These are phyloP conservation scores for Daedaleopsis nitida DNA, from an alignment of 768 basidiomycete species.

Conservation along the genomic window DNA sequence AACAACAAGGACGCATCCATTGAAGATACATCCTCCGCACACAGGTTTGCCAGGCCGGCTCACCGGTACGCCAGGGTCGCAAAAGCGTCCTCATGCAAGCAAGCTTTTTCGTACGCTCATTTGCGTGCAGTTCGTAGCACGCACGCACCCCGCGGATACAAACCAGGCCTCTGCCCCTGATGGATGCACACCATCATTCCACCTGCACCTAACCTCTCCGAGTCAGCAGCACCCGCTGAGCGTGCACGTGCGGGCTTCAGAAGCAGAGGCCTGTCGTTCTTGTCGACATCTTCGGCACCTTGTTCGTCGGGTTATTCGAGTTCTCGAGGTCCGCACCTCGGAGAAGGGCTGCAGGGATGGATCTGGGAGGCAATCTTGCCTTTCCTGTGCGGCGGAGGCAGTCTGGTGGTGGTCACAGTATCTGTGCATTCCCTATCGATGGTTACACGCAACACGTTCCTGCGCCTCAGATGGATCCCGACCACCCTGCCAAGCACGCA, in stretches of 20 bases:
- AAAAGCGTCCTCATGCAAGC: too few relatives aligned
- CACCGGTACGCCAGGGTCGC: too few relatives aligned
- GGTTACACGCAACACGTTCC: neutral
- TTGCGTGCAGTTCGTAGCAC: too few relatives aligned
- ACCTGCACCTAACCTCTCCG: too few relatives aligned
- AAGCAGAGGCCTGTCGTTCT: neutral
- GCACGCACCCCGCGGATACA: too few relatives aligned
- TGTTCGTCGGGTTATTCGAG: neutral
- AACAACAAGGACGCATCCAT: too few relatives aligned
- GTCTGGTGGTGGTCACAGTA: neutral
- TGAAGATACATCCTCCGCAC: too few relatives aligned
- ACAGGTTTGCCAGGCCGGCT: too few relatives aligned
- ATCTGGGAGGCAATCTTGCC: neutral
- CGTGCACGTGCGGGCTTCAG: neutral
- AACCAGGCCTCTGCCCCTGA: too few relatives aligned
- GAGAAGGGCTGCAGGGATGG: neutral
- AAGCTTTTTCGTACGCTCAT: too few relatives aligned
- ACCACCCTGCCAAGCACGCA: neutral
- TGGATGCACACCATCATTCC: too few relatives aligned
- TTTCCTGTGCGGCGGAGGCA: neutral
- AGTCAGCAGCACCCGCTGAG: too few relatives aligned
- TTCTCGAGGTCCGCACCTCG: neutral
- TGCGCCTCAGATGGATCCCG: neutral
- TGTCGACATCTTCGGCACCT: neutral
- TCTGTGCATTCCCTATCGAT: neutral